A percentile compares a stretch with the other conserved stretches of the same genome.
phyloP scores from a whole-genome alignment of 106 monocot genomes.

The Triglochin maritima region DNA sequence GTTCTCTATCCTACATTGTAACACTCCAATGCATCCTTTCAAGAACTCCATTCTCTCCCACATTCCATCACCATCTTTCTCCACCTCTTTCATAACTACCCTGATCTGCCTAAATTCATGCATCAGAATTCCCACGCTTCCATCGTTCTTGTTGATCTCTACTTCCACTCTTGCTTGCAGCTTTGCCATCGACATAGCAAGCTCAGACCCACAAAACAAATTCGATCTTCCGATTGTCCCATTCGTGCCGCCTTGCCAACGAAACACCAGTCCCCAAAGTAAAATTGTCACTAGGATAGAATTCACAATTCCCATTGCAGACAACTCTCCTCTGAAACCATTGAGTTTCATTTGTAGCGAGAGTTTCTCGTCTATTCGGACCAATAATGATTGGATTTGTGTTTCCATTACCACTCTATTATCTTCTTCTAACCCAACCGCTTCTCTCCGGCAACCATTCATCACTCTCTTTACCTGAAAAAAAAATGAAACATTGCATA shows the following conservation, averaged over 20 bases:
- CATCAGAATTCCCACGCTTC: conserved; percentile 39
- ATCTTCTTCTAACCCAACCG: conserved; percentile 38
- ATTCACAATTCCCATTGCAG: conserved; percentile 62
- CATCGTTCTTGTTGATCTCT: conserved; percentile 22
- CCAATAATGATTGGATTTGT: conserved; percentile 22
- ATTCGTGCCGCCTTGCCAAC: conserved; percentile 17
- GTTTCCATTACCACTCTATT: conserved; percentile 38
- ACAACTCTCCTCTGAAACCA: conserved; percentile 73
- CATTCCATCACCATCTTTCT: conserved; percentile 13
- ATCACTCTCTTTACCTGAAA: conserved; percentile 32
- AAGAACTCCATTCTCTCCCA: conserved; percentile 15
- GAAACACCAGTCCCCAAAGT: conserved; percentile 56
- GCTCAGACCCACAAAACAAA: conserved; percentile 20
- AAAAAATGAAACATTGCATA: too few species aligned
- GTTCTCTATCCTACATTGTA: conserved; percentile 27
- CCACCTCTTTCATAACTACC: conserved; percentile 39
- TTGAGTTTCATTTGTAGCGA: conserved; percentile 37
- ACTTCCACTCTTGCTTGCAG: conserved; percentile 41
- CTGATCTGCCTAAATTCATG: conserved; percentile 48
- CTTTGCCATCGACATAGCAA: conserved; percentile 39
- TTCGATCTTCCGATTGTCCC: conserved; percentile 8
- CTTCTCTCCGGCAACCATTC: conserved; percentile 28
- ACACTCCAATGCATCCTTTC: conserved; percentile 9
- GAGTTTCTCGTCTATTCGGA: conserved; percentile 29
- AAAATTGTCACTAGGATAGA: conserved; percentile 52